A percentile compares a stretch with the other conserved stretches of the same genome.
These are phyloP conservation scores for Pelargonium cotyledonis DNA, from an alignment of 441 rosid species.

Conservation along the genomic window DNA sequence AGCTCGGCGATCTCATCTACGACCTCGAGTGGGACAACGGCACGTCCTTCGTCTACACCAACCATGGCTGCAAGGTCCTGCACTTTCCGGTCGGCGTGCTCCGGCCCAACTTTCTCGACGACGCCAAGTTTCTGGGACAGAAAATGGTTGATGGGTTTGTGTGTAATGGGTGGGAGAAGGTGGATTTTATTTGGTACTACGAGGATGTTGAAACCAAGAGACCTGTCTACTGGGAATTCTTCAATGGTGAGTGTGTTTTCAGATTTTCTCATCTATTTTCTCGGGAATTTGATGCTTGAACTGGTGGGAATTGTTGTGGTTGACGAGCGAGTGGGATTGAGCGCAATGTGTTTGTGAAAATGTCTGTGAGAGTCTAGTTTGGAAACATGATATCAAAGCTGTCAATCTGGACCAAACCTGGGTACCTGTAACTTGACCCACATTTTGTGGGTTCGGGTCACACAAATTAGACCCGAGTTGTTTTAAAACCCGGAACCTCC, in stretches of 20 bases:
- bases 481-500: too few relatives aligned
- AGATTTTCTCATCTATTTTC: not conserved
- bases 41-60: constrained; percentile 56
- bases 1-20: constrained; percentile 50
- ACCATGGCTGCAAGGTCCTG: constrained; percentile 33
- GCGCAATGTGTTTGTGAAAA: not conserved
- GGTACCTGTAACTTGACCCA: too few relatives aligned
- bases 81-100: constrained; percentile 55
- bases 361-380: not conserved
- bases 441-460: too few relatives aligned
- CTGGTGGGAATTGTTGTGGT: not conserved
- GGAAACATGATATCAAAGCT: too few relatives aligned
- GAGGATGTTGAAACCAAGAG: constrained; percentile 58
- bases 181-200: constrained; percentile 66
- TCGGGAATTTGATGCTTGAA: not conserved
- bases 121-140: constrained; percentile 63
- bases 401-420: too few relatives aligned
- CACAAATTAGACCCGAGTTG: too few relatives aligned
- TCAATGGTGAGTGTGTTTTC: constrained; percentile 37
- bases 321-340: not conserved
- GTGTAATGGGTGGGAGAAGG: constrained; percentile 79
- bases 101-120: constrained; percentile 75
- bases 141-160: constrained; percentile 48
- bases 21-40: constrained; percentile 90
- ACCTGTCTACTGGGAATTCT: constrained; percentile 75